These are phyloP conservation scores for Austroboletus novae-zelandiae DNA, from an alignment of 1,284 basidiomycete genomes.

Conservation along the genomic window DNA sequence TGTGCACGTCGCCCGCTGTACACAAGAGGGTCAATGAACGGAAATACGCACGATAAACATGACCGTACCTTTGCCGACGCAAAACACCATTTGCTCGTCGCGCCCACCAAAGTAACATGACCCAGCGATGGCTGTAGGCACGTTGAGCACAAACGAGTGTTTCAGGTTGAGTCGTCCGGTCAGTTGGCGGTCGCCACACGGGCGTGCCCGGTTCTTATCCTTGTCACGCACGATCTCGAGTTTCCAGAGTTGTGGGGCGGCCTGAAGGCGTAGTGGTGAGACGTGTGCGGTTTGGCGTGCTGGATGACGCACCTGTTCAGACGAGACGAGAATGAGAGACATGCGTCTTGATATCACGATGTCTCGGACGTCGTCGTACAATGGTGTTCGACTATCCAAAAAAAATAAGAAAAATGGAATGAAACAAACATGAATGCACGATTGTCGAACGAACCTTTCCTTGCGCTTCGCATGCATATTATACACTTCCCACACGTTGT, in stretches of 20 bases:
- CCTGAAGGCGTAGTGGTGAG: slow-evolving; percentile 36
- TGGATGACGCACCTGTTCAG: slow-evolving; percentile 43
- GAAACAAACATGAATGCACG: not conserved
- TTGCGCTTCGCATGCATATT: slow-evolving; percentile 63
- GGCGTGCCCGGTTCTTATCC: not conserved
- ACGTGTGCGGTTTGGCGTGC: not conserved
- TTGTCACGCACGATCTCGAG: slow-evolving; percentile 61
- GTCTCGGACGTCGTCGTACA: slow-evolving; percentile 73
- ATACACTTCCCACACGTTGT: slow-evolving; percentile 48
- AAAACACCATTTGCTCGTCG: slow-evolving; percentile 71
- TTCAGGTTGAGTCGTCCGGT: slow-evolving; percentile 50
- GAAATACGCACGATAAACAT: not conserved
- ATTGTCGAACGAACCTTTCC: slow-evolving; percentile 54
- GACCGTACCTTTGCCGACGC: slow-evolving; percentile 65
- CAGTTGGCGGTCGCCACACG: slow-evolving; percentile 30
- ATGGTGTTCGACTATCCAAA: slow-evolving; percentile 61
- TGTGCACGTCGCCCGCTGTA: slow-evolving; percentile 74
- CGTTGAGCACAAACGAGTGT: slow-evolving; percentile 70
- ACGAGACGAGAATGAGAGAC: slow-evolving; percentile 59
- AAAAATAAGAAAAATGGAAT: no score
- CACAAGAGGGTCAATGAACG: no score
- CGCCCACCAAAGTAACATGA: slow-evolving; percentile 76
- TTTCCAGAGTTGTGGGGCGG: slow-evolving; percentile 77
- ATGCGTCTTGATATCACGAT: slow-evolving; percentile 62
- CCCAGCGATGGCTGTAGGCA: slow-evolving; percentile 68